A percentile compares a stretch with the other conserved stretches of the same genome.
These are phyloP conservation scores for Mycena albidolilacea DNA, from an alignment of 768 basidiomycete genomes.

Conservation along the genomic window DNA sequence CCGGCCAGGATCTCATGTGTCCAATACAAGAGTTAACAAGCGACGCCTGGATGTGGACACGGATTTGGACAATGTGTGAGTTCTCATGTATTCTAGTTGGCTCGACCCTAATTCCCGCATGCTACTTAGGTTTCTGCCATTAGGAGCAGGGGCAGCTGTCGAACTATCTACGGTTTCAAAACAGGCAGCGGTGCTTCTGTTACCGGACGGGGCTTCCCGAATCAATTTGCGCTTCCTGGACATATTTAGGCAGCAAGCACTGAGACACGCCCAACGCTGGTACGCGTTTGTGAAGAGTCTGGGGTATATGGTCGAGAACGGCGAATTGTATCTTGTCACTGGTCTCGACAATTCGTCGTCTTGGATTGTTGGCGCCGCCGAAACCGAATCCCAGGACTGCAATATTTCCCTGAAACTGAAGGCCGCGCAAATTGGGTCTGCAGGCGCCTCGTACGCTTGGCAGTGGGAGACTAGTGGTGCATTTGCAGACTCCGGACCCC, in stretches of 20 bases:
- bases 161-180: neutral
- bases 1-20: constrained; percentile 1
- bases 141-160: neutral
- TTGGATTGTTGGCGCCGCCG: neutral
- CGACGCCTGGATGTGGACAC: neutral
- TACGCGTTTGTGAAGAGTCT: neutral
- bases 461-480: neutral
- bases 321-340: constrained; percentile 6
- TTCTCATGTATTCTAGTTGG: neutral
- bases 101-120: neutral
- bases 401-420: neutral
- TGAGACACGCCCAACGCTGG: neutral
- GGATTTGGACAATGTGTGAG: neutral
- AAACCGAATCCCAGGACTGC: neutral
- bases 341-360: neutral
- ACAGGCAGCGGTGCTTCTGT: neutral
- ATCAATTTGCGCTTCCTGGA: neutral
- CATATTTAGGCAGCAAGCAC: neutral
- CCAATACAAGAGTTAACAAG: neutral
- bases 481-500: constrained; percentile 4
- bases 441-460: constrained; percentile 1
- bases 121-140: neutral
- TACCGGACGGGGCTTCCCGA: neutral
- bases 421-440: neutral
- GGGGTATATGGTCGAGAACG: neutral